Evolutionary conservation across 371 early-diverging fungal genomes (phyloP), one percentile per base, ranked within the genome.

Genomic region (Aphelidium insulamus): DNA sequence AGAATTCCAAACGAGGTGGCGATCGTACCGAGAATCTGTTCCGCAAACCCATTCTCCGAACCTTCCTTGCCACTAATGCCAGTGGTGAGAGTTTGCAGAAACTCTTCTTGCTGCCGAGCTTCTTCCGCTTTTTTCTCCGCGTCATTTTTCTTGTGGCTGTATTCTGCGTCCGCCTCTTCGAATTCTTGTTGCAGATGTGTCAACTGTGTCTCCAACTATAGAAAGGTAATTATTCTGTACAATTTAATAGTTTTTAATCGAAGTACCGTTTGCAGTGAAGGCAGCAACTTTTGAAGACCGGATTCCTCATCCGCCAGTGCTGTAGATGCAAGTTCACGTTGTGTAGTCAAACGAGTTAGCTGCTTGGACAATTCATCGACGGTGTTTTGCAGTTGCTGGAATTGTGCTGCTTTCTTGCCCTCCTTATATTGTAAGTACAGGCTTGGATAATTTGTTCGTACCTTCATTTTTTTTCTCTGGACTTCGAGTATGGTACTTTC

Each of bases 51-150:
- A 42, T 72, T 80, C 38, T 90, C 86, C 34, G 77, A 73, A 3
- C 90, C 88, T 48, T 84, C 82, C 34, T 75, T 67, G 1, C 82
- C 72, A 2, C 91, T 62, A 12, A 92, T 54, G 21, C 97, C 97
- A 0, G 92, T 92, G 0, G 83, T 77, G 15, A 95, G 58, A 1
- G 87, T 78, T 42, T 86, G 84, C 8, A 91, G 48, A 21, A 95
- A 55, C 37, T 87, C 80, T 26, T 88, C 84, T 12, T 63, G 57
- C 42, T 62, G 66, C 17, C 68, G 59, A 25, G 81, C 63, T 26
- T 73, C 62, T 14, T 67, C 48, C 4, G 53, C 46, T 41, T 76
- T 64, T 15, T 59, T 57, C 37, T 80, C 77, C n/a, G n/a, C n/a
- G n/a, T n/a, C n/a, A n/a, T n/a, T n/a, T n/a, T n/a, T n/a, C n/a